Evolutionary conservation across 2,329 filamentous ascomycete genomes (phyloP).

Genomic region (Fusarium mangiferae): DNA sequence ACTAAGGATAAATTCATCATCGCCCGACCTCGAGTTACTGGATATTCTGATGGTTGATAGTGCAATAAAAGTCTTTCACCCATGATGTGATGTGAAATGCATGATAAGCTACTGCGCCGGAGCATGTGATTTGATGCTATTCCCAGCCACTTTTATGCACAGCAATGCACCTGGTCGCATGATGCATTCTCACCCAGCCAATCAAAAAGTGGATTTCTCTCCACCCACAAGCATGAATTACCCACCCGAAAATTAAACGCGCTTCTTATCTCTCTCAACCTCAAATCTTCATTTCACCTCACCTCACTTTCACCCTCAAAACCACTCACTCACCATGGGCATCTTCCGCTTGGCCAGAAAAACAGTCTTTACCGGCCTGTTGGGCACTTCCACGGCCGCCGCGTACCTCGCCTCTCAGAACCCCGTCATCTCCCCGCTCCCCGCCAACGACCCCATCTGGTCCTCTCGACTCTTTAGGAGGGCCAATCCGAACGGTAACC

Average conservation of each 20-base stretch:
- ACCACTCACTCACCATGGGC: slow-evolving; percentile 57
- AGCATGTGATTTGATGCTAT: background rate
- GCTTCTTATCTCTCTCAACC: slow-evolving; percentile 25
- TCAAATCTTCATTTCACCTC: background rate
- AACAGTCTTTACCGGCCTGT: slow-evolving; percentile 56
- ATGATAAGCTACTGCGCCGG: background rate
- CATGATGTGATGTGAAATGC: background rate
- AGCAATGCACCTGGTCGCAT: slow-evolving; percentile 7
- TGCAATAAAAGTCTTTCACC: rapidly evolving
- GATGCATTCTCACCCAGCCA: background rate
- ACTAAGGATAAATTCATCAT: background rate
- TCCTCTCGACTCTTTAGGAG: slow-evolving; percentile 64
- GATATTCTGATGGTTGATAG: rapidly evolving
- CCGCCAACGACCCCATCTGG: slow-evolving; percentile 70
- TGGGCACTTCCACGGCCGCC: slow-evolving; percentile 60
- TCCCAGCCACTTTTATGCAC: slow-evolving; percentile 6
- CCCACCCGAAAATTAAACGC: slow-evolving; percentile 21
- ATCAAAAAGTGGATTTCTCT: slow-evolving; percentile 6
- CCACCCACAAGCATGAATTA: slow-evolving; percentile 5
- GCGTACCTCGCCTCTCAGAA: slow-evolving; percentile 64
- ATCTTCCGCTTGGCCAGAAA: slow-evolving; percentile 61
- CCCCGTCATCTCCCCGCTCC: slow-evolving; percentile 65
- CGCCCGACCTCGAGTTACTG: rapidly evolving
- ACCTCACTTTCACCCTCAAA: background rate
- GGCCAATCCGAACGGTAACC: slow-evolving; percentile 71